phyloP scores from a whole-genome alignment of 1,284 basidiomycete genomes.

The Malassezia slooffiae region DNA sequence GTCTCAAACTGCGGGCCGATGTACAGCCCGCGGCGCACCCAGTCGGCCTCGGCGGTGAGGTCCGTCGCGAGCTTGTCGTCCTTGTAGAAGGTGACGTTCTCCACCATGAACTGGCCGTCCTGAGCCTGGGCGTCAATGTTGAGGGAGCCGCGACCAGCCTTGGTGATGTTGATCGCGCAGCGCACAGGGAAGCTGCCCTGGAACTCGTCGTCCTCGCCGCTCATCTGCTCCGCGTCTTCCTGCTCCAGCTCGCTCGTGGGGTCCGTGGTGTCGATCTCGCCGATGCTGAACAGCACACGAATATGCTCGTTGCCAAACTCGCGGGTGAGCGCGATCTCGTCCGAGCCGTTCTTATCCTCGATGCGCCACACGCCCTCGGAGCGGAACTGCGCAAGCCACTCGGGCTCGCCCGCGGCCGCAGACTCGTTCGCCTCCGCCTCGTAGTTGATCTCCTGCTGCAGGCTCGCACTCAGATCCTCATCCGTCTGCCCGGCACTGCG shows the following conservation, averaged over 20 bases:
- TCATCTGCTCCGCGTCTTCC: conserved; percentile 49
- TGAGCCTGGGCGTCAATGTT: conserved; percentile 48
- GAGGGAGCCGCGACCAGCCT: conserved; percentile 52
- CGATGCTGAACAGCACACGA: conserved; percentile 34
- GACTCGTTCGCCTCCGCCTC: conserved; percentile 57
- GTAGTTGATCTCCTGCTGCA: conserved; percentile 72
- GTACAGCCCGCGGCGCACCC: conserved; percentile 79
- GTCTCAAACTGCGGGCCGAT: conserved; percentile 89
- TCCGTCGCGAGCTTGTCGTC: conserved; percentile 64
- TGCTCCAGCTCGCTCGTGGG: conserved; percentile 28
- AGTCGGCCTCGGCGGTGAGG: conserved; percentile 78
- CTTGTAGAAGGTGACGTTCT: conserved; percentile 77
- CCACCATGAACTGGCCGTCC: conserved; percentile 68
- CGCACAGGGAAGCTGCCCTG: conserved; percentile 56
- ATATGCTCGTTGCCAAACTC: conserved; percentile 77
- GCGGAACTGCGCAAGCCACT: conserved; percentile 68
- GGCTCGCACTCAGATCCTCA: conserved; percentile 60
- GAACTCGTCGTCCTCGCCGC: conserved; percentile 30
- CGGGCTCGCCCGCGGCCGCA: conserved; percentile 51
- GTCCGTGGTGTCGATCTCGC: conserved; percentile 36
- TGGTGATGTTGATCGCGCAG: conserved; percentile 69
- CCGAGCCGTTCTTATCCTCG: conserved; percentile 61
- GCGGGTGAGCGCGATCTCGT: conserved; percentile 70
- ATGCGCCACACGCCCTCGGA: conserved; percentile 67
- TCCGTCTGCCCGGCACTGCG: conserved; percentile 54